Conservation (phyloP, 768 basidiomycete genomes). For the Roridomyces roridus region DNA sequence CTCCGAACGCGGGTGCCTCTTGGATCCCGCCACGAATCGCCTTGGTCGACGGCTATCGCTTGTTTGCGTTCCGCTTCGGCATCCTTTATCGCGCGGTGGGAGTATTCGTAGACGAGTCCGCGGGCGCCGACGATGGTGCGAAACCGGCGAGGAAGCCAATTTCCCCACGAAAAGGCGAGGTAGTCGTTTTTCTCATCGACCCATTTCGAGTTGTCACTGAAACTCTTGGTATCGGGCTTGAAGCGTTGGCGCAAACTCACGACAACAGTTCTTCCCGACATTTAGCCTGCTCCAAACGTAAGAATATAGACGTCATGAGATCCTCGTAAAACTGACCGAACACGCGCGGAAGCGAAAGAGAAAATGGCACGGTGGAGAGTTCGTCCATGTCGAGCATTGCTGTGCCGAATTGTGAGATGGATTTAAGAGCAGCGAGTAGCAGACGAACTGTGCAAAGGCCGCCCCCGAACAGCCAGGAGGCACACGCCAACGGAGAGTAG, state of each 20-base stretch:
- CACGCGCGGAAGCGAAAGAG: neutral
- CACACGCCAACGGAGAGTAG: constrained; percentile 10
- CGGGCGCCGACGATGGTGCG: no score
- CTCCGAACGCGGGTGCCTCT: neutral
- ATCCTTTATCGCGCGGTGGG: neutral
- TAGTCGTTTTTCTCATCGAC: neutral
- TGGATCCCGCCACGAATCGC: neutral
- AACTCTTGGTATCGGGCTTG: no score
- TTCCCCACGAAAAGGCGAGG: neutral
- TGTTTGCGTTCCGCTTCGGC: neutral
- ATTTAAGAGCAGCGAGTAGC: no score
- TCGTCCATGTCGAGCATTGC: constrained; percentile 11
- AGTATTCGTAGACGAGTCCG: neutral
- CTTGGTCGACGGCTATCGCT: neutral
- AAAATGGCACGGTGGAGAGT: neutral
- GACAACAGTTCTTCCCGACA: neutral
- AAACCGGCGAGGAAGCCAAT: neutral
- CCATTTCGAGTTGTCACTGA: neutral
- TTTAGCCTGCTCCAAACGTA: neutral
- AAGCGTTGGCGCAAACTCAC: neutral
- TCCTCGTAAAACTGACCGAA: neutral
- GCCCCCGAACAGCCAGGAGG: constrained; percentile 10
- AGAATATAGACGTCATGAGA: neutral
- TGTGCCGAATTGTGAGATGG: neutral
- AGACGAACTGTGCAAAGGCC: constrained; percentile 4